phyloP scores from a whole-genome alignment of 2,329 filamentous ascomycete genomes.

The Rhynchosporium secalis region DNA sequence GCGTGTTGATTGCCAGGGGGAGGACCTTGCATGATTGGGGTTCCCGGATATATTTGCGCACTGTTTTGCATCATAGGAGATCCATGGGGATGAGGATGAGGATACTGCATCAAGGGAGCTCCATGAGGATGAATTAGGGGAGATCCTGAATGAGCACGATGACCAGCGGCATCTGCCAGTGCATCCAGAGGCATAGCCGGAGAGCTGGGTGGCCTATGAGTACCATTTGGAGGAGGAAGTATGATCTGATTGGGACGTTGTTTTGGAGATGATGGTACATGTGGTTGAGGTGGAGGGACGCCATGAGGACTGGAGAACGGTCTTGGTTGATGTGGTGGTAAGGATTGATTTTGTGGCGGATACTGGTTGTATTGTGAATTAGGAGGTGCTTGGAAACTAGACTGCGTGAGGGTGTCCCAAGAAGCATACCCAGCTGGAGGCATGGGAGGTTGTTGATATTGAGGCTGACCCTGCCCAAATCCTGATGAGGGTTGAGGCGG shows the following conservation, averaged over 20 bases:
- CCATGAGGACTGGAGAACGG: slow-evolving; percentile 34
- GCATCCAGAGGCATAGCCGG: slow-evolving; percentile 36
- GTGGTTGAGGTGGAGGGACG: slow-evolving; percentile 34
- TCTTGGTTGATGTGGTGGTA: slow-evolving; percentile 22
- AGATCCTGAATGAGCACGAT: slow-evolving; percentile 35
- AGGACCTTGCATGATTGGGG: slow-evolving; percentile 15
- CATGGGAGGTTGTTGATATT: slow-evolving; percentile 4
- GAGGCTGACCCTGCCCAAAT: slow-evolving; percentile 2
- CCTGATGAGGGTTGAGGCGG: not conserved
- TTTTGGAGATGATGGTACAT: slow-evolving; percentile 39
- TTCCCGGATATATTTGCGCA: slow-evolving; percentile 10
- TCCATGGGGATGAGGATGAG: slow-evolving; percentile 3
- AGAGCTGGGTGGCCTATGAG: slow-evolving; percentile 27
- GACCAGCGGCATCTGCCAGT: slow-evolving; percentile 38
- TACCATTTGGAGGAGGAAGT: slow-evolving; percentile 34
- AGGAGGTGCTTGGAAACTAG: not conserved
- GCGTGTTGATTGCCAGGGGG: slow-evolving; percentile 27
- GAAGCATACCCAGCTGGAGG: not conserved
- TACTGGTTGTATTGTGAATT: slow-evolving; percentile 21
- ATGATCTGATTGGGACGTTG: slow-evolving; percentile 30
- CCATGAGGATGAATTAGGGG: slow-evolving; percentile 28
- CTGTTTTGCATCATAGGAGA: slow-evolving; percentile 14
- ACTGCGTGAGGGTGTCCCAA: slow-evolving; percentile 6
- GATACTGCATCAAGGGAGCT: slow-evolving; percentile 7
- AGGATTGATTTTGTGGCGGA: slow-evolving; percentile 9